Conservation (phyloP, 768 basidiomycete species). For the Leccinum barrowsii region DNA sequence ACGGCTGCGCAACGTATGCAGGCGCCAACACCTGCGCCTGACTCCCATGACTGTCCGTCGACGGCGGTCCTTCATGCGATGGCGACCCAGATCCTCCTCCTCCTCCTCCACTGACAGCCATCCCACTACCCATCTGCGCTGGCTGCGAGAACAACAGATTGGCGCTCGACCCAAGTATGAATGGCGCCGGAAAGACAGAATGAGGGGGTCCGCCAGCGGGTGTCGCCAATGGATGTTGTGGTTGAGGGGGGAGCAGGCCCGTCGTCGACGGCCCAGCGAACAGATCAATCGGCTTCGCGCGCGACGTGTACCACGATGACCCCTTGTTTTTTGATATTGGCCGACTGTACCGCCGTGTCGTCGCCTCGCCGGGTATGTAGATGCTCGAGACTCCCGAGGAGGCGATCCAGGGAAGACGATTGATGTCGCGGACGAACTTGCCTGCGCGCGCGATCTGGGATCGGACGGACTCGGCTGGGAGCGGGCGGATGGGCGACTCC, state of each 20-base stretch:
- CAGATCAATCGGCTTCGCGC: conserved; percentile 27
- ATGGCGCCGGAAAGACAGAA: conserved; percentile 22
- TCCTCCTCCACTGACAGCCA: conserved; percentile 1
- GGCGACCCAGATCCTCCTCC: conserved; percentile 27
- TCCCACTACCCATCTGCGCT: conserved; percentile 1
- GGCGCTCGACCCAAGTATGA: conserved; percentile 30
- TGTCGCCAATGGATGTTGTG: neutral
- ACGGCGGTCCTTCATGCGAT: conserved; percentile 28
- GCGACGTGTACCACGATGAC: conserved; percentile 28
- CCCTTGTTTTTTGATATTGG: conserved; percentile 26
- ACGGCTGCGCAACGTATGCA: conserved; percentile 29
- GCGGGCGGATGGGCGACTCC: conserved; percentile 40
- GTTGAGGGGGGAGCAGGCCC: conserved; percentile 24
- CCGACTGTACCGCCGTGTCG: conserved; percentile 28
- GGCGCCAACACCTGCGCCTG: conserved; percentile 24
- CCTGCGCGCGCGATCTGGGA: conserved; percentile 37
- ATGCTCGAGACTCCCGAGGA: conserved; percentile 45
- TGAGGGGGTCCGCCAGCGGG: neutral
- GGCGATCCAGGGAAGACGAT: conserved; percentile 46
- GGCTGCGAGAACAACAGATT: conserved; percentile 29
- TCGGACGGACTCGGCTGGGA: conserved; percentile 32
- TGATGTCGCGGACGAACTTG: conserved; percentile 36
- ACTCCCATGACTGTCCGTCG: conserved; percentile 32
- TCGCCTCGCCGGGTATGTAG: conserved; percentile 40
- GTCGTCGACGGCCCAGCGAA: conserved; percentile 32